Conservation (phyloP, 2,329 filamentous ascomycete genomes). For the Fusarium guadeloupense region DNA sequence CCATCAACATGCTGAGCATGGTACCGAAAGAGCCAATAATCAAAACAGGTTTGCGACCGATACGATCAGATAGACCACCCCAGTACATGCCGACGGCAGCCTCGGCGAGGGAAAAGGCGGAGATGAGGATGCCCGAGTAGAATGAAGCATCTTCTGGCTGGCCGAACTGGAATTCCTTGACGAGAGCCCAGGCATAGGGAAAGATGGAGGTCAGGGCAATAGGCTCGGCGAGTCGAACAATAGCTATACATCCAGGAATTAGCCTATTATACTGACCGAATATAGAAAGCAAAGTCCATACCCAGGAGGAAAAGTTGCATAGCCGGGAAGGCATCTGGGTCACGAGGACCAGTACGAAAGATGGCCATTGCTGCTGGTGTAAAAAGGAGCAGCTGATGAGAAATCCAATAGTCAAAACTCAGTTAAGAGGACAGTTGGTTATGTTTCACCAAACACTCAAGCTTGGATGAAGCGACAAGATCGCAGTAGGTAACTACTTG, state of each 20-base stretch:
- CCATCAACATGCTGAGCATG: constrained; percentile 81
- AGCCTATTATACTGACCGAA: constrained; percentile 67
- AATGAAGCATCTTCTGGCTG: constrained; percentile 80
- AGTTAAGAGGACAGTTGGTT: constrained; percentile 5
- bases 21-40: constrained; percentile 84
- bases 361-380: constrained; percentile 60
- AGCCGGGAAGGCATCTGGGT: constrained; percentile 80
- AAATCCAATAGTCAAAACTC: constrained; percentile 3
- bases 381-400: background rate
- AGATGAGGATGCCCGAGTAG: constrained; percentile 88
- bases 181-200: constrained; percentile 87
- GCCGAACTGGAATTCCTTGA: constrained; percentile 79
- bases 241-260: constrained; percentile 68
- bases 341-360: constrained; percentile 61
- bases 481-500: background rate
- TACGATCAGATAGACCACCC: constrained; percentile 82
- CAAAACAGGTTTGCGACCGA: constrained; percentile 87
- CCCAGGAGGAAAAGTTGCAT: constrained; percentile 85
- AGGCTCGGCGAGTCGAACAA: constrained; percentile 91
- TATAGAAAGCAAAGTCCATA: constrained; percentile 62
- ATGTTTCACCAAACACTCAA: constrained; percentile 3
- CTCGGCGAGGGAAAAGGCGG: constrained; percentile 84
- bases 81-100: constrained; percentile 87
- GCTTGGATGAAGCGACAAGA: constrained; percentile 1
- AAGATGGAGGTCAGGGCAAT: constrained; percentile 94